Evolutionary conservation across 768 basidiomycete species (phyloP).

Genomic region (Gymnopilus junonius): DNA sequence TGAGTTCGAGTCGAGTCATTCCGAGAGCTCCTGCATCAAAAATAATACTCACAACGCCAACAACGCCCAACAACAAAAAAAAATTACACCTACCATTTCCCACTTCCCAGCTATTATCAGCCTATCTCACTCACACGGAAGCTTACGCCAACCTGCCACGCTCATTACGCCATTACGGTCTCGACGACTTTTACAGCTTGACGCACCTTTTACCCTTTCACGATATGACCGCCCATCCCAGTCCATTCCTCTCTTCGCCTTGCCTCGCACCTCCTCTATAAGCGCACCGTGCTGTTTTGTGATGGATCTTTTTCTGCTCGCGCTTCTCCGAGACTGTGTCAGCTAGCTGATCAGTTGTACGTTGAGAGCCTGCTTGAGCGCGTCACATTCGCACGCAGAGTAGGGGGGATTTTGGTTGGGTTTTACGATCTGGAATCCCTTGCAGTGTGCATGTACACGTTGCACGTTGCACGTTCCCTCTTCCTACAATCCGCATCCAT

Average conservation of each 20-base stretch:
- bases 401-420: too few relatives aligned
- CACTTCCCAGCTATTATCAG: background rate
- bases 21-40: background rate
- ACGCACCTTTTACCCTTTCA: too few relatives aligned
- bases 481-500: too few relatives aligned
- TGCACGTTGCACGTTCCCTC: too few relatives aligned
- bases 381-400: background rate
- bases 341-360: background rate
- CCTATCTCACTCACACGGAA: too few relatives aligned
- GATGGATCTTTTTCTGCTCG: too few relatives aligned
- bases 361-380: background rate
- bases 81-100: background rate
- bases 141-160: background rate
- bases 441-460: background rate
- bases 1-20: constrained; percentile 2
- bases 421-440: background rate
- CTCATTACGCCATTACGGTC: background rate
- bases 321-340: background rate
- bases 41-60: background rate
- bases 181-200: too few relatives aligned
- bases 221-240: too few relatives aligned
- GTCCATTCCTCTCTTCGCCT: too few relatives aligned
- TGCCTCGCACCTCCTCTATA: too few relatives aligned
- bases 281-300: too few relatives aligned
- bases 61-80: background rate